Base-by-base conservation (phyloP, 768 basidiomycete genomes). In the Russula sp. region DNA sequence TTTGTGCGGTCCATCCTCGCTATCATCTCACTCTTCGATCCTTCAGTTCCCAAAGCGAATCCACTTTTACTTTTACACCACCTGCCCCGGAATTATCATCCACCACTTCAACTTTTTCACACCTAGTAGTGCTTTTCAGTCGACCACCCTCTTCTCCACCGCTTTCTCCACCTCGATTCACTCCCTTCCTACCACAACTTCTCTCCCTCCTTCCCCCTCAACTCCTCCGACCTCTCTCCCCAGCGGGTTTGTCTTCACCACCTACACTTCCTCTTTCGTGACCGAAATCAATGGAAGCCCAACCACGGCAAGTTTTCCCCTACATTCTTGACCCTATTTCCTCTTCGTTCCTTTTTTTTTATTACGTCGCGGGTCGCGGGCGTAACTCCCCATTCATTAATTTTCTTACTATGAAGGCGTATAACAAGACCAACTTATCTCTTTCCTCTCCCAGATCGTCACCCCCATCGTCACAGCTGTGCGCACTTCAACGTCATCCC, bases 391-490 rank as follows among this genome's bases (percentile, higher is more conserved):
- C 22, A 4, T 30, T 8, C 5, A 61, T 44, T 42, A 26, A 20
- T n/a, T 20, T 44, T 44, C 9, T 10, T 44, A 44, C n/a, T n/a
- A 9, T 44, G 16, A 18, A 18, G 18, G 42, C 7, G n/a, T n/a
- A n/a, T 0, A 22, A 10, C 44, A 36, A 26, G 1, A 14, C 18
- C n/a, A 13, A 20, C 24, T 44, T 18, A 20, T 55, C 24, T 55
- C 26, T n/a, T 18, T 49, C 14, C 11, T 36, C 7, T 22, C 30
- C 54, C 44, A 69, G 67, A 22, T 67, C 5, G 50, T 58, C 18
- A 67, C 65, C 8, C 67, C 67, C 9, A 59, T 69, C 59, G 62
- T 64, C 34, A 69, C 67, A 1, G 6, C 65, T 1, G 42, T 68
- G 8, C 57, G 44, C n/a, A 22, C n/a, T 1, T 38, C 58, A 6